Evolutionary conservation across 2,329 filamentous ascomycete species (phyloP).

Genomic region (Torrubiella hemipterigena): DNA sequence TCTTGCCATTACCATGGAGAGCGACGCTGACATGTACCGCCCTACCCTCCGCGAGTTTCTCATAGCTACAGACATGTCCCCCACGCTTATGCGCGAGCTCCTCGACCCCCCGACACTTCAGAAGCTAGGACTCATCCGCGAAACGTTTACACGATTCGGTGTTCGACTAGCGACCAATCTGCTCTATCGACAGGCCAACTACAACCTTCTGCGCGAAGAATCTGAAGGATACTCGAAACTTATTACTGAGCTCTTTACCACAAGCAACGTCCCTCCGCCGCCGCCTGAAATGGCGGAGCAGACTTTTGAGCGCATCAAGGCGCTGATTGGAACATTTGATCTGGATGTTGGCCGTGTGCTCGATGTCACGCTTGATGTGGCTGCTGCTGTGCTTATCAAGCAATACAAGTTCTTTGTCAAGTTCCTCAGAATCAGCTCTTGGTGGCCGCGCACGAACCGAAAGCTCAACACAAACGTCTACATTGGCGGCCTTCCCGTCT

Average conservation of each 20-base stretch:
- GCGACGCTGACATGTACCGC: constrained; percentile 41
- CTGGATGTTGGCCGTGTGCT: constrained; percentile 89
- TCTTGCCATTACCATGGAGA: constrained; percentile 66
- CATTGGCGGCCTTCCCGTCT: constrained; percentile 62
- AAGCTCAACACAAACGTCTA: constrained; percentile 31
- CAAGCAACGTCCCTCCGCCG: constrained; percentile 62
- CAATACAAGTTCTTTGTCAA: constrained; percentile 93
- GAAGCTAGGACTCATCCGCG: constrained; percentile 66
- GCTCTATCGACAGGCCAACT: constrained; percentile 91
- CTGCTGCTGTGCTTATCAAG: constrained; percentile 85
- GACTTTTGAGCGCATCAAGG: constrained; percentile 86
- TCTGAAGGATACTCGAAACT: constrained; percentile 95
- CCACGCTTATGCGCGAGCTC: constrained; percentile 62
- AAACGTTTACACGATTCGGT: constrained; percentile 72
- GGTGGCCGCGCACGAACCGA: constrained; percentile 69
- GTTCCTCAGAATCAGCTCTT: constrained; percentile 80
- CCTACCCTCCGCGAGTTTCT: constrained; percentile 54
- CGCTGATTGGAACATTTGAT: constrained; percentile 91
- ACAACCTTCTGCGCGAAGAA: constrained; percentile 90
- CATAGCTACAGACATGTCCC: constrained; percentile 58
- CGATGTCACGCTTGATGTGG: constrained; percentile 90
- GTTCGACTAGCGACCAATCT: constrained; percentile 88
- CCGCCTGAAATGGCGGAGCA: constrained; percentile 66
- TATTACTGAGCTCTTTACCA: constrained; percentile 89
- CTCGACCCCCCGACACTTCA: constrained; percentile 71